A percentile compares a stretch with the other conserved stretches of the same genome.
phyloP scores from a whole-genome alignment of 2,329 filamentous ascomycete species.

The Nigrograna mackinnonii region DNA sequence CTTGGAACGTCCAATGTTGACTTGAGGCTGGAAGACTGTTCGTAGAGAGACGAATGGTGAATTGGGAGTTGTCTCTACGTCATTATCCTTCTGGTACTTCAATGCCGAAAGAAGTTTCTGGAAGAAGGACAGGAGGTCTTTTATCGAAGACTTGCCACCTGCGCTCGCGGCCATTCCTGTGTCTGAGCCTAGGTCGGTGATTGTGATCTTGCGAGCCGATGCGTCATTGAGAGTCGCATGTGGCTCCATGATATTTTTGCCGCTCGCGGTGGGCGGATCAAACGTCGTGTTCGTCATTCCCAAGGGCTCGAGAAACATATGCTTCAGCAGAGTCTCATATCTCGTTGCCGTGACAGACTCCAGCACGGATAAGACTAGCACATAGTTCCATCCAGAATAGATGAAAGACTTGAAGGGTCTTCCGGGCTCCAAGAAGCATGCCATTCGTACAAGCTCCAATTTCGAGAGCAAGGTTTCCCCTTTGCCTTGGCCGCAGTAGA shows the following conservation, averaged over 20 bases:
- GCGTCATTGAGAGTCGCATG: conserved; percentile 9
- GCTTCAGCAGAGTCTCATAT: conserved; percentile 7
- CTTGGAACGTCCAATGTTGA: neutral
- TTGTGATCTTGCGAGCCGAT: conserved; percentile 3
- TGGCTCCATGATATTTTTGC: conserved; percentile 5
- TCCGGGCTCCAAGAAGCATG: conserved; percentile 1
- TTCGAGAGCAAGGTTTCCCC: conserved; percentile 8
- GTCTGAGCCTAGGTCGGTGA: neutral
- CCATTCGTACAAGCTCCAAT: conserved; percentile 3
- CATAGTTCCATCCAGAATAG: conserved; percentile 20
- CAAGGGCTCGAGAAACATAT: conserved; percentile 9
- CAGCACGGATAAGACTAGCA: conserved; percentile 5
- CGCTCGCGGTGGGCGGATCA: neutral
- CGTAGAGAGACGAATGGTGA: conserved; percentile 11
- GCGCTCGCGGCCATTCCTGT: conserved; percentile 3
- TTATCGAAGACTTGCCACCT: conserved; percentile 9
- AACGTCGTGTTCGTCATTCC: conserved; percentile 10
- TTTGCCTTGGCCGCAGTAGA: conserved; percentile 9
- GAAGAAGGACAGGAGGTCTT: conserved; percentile 8
- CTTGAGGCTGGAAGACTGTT: conserved; percentile 10
- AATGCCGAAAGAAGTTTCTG: conserved; percentile 10
- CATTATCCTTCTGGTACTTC: conserved; percentile 6
- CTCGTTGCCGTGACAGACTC: conserved; percentile 7
- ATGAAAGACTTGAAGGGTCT: conserved; percentile 11
- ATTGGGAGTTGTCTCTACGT: conserved; percentile 5